Evolutionary conservation across 768 basidiomycete species (phyloP), one percentile per base, ranked within the genome.

Genomic region (Agrocybe pediades): DNA sequence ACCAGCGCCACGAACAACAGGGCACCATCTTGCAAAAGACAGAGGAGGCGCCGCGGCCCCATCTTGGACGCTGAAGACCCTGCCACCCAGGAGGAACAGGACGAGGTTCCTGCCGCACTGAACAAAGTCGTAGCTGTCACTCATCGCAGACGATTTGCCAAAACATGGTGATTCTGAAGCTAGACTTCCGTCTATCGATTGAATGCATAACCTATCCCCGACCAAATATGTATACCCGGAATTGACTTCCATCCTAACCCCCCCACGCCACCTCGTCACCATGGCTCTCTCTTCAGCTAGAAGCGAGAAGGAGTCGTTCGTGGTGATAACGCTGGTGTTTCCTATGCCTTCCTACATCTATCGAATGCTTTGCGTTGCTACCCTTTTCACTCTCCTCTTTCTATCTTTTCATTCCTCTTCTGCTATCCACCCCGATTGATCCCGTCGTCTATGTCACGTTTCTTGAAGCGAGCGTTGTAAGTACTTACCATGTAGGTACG

Each of bases 181-280:
- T 23, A 27, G 24, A 15, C 51, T 25, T 52, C 20, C 4, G 9
- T 24, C 17, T 47, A 20, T 30, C 39, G 19, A 23, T 23, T 27
- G 6, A n/a, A 25, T 25, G 20, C n/a, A n/a, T n/a, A n/a, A n/a
- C 26, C 50, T 27, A 27, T 26, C 15, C 13, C 27, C 26, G 7
- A 24, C n/a, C 11, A n/a, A 7, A 15, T 46, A 19, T 11, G 26
- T 15, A 56, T 60, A 56, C 59, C 59, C 49, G 55, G 55, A 60
- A 47, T 60, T 46, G 55, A 60, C 41, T 56, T 56, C 50, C 55
- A 51, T 49, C 36, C n/a, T n/a, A n/a, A n/a, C 36, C 13, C 42
- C 5, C n/a, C 24, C 17, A 25, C 16, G 21, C 21, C 15, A 29
- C 5, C 11, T 21, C 30, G 43, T 46, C 9, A 29, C 25, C 46